Conservation (phyloP, 2,329 filamentous ascomycete genomes). For the Paecilomyces sp. region DNA sequence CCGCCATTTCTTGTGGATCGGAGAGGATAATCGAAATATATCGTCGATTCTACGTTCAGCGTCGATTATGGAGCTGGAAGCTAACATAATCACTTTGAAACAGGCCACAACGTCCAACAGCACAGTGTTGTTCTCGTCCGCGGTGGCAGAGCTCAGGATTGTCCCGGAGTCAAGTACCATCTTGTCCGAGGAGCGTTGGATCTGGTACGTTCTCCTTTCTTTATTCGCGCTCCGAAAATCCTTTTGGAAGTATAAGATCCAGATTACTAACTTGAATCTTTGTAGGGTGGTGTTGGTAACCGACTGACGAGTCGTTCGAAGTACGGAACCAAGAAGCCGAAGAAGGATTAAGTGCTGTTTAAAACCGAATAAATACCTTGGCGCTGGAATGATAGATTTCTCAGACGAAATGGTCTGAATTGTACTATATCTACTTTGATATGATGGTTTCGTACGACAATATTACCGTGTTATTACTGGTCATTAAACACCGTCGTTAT, state of each 20-base stretch:
- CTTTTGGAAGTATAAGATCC: neutral
- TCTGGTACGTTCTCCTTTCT: constrained; percentile 59
- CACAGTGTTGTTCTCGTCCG: constrained; percentile 96
- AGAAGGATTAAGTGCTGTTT: constrained; percentile 52
- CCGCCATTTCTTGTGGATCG: neutral
- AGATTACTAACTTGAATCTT: constrained; percentile 10
- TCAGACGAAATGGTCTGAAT: neutral
- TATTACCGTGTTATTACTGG: no score
- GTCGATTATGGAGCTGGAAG: neutral
- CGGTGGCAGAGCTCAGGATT: constrained; percentile 90
- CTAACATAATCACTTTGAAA: constrained; percentile 7
- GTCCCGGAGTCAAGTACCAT: constrained; percentile 95
- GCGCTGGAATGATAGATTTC: neutral
- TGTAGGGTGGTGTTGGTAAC: constrained; percentile 80
- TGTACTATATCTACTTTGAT: neutral
- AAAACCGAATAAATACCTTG: neutral
- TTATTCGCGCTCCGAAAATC: neutral
- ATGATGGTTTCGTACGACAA: neutral
- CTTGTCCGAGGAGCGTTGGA: constrained; percentile 86
- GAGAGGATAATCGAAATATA: neutral
- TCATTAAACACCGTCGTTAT: no score
- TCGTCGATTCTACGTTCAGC: neutral
- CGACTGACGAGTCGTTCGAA: constrained; percentile 83
- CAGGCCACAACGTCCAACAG: constrained; percentile 94
- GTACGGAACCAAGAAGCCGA: constrained; percentile 98